Evolutionary conservation across 2,329 filamentous ascomycete genomes (phyloP).

Genomic region (Stagonosporopsis vannaccii): DNA sequence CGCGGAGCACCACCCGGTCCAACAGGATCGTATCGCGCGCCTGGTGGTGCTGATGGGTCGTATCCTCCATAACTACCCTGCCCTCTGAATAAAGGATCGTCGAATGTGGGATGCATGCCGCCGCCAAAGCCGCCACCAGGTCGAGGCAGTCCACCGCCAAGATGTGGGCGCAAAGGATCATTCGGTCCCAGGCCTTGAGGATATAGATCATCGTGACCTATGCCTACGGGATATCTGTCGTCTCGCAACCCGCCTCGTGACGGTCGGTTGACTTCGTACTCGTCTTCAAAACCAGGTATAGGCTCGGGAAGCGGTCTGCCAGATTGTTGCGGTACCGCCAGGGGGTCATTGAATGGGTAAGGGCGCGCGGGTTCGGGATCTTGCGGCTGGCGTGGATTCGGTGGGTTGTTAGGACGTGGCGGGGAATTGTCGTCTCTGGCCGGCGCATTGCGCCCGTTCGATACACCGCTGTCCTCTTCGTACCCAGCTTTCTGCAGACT

Average conservation of each 20-base stretch:
- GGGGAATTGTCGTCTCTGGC: constrained; percentile 33
- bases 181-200: constrained; percentile 85
- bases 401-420: constrained; percentile 19
- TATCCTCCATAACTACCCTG: constrained; percentile 59
- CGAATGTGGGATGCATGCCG: constrained; percentile 96
- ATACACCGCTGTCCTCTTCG: constrained; percentile 51
- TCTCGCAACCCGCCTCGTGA: constrained; percentile 59
- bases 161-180: constrained; percentile 76
- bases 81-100: constrained; percentile 83
- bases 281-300: constrained; percentile 92
- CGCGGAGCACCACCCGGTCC: constrained; percentile 60
- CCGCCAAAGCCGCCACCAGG: constrained; percentile 68
- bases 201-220: constrained; percentile 87
- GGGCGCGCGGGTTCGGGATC: constrained; percentile 67
- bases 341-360: constrained; percentile 73
- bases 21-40: constrained; percentile 89
- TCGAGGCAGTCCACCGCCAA: constrained; percentile 66
- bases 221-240: constrained; percentile 67
- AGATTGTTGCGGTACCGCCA: constrained; percentile 63
- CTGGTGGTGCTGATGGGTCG: constrained; percentile 80
- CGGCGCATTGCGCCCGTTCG: constrained; percentile 53
- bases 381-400: constrained; percentile 57
- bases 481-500: constrained; percentile 80
- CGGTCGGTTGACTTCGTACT: constrained; percentile 80
- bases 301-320: constrained; percentile 75